Evolutionary conservation across 2,329 filamentous ascomycete genomes (phyloP).

Genomic region (Colletotrichum tanaceti): DNA sequence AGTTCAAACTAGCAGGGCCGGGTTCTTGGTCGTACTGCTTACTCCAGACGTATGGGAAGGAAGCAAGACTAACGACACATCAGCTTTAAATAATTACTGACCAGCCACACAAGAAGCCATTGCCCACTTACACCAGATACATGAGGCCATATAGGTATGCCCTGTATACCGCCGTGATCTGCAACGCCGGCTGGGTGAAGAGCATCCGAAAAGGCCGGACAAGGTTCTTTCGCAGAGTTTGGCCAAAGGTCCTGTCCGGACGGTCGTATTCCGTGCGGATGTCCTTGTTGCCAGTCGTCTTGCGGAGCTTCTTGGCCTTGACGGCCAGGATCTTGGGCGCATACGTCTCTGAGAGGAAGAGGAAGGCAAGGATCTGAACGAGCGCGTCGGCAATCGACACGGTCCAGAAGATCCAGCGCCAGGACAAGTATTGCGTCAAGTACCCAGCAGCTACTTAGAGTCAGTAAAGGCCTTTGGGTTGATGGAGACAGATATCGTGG

Average conservation of each 20-base stretch:
- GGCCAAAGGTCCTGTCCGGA: slow-evolving; percentile 44
- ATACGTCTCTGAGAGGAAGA: slow-evolving; percentile 56
- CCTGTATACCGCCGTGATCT: slow-evolving; percentile 61
- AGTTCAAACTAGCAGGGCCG: slow-evolving; percentile 62
- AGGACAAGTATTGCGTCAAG: slow-evolving; percentile 51
- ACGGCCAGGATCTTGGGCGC: slow-evolving; percentile 48
- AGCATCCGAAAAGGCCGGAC: slow-evolving; percentile 62
- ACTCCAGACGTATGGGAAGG: slow-evolving; percentile 62
- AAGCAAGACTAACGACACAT: slow-evolving; percentile 54
- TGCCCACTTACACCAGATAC: slow-evolving; percentile 59
- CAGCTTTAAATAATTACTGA: background rate
- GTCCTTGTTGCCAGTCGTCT: slow-evolving; percentile 46
- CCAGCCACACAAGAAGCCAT: too few relatives aligned
- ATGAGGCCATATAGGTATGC: slow-evolving; percentile 65
- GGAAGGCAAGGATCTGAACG: slow-evolving; percentile 50
- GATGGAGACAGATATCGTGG: background rate
- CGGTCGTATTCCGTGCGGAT: slow-evolving; percentile 48
- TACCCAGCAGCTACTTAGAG: slow-evolving; percentile 51
- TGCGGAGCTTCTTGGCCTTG: slow-evolving; percentile 46
- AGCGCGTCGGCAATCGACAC: slow-evolving; percentile 52
- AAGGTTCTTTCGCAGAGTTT: slow-evolving; percentile 49
- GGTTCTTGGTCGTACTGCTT: slow-evolving; percentile 59
- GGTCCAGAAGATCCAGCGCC: slow-evolving; percentile 60
- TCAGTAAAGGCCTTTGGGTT: background rate
- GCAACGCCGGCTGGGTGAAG: slow-evolving; percentile 61